Evolutionary conservation across 805 yeast species (phyloP).

Genomic region (Teunomyces barrocoloradensis): DNA sequence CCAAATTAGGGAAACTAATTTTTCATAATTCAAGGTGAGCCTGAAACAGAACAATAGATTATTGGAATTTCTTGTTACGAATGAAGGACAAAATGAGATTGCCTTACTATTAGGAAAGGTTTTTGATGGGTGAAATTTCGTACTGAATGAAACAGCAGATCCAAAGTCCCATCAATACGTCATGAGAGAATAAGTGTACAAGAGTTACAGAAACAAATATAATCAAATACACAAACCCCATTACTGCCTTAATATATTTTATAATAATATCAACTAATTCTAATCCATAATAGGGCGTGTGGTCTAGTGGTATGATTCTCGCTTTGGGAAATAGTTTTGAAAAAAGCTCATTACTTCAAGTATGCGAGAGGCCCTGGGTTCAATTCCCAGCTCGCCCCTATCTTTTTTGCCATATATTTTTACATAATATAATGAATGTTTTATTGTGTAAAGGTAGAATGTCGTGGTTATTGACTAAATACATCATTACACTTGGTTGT

Average conservation of each 20-base stretch:
- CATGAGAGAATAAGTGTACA: too few relatives aligned
- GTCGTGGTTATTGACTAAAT: not conserved
- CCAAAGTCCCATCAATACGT: too few relatives aligned
- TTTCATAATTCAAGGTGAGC: too few relatives aligned
- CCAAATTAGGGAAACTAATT: too few relatives aligned
- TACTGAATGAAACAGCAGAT: too few relatives aligned
- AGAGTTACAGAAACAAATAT: too few relatives aligned
- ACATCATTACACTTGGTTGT: not conserved
- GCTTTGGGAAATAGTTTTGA: constrained; percentile 15
- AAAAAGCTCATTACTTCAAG: constrained; percentile 8
- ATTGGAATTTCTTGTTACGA: too few relatives aligned
- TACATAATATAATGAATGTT: not conserved
- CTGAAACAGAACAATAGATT: too few relatives aligned
- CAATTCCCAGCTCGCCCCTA: constrained; percentile 53
- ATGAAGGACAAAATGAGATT: too few relatives aligned
- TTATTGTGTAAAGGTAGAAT: not conserved
- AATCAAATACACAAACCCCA: too few relatives aligned
- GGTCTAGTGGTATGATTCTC: constrained; percentile 27
- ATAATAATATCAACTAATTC: not conserved
- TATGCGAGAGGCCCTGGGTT: constrained; percentile 63
- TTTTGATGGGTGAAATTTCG: too few relatives aligned
- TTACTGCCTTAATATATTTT: not conserved
- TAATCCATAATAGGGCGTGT: constrained; percentile 17
- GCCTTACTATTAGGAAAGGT: too few relatives aligned
- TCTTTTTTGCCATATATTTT: constrained; percentile 5